A percentile compares a stretch with the other conserved stretches of the same genome.
These are phyloP conservation scores for Taphrina sp. DNA, from an alignment of 1,139 yeast genomes.

Conservation along the genomic window DNA sequence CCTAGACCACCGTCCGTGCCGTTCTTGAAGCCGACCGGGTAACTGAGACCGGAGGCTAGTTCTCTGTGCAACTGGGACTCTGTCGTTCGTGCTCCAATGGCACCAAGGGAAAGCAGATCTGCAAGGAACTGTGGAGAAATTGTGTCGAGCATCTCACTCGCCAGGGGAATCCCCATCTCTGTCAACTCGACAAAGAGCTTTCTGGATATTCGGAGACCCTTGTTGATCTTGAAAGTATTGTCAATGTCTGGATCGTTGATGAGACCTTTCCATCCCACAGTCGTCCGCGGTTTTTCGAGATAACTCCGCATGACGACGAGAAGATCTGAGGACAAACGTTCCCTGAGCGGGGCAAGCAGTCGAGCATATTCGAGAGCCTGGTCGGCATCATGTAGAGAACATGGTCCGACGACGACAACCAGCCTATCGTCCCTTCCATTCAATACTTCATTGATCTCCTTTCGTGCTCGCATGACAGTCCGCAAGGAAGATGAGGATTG, in stretches of 20 bases:
- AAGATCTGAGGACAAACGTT: constrained; percentile 68
- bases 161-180: constrained; percentile 72
- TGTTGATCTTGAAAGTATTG: constrained; percentile 88
- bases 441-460: constrained; percentile 66
- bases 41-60: constrained; percentile 87
- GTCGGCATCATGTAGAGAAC: constrained; percentile 90
- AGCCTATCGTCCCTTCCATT: constrained; percentile 78
- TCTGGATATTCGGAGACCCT: constrained; percentile 86
- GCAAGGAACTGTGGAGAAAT: constrained; percentile 91
- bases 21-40: constrained; percentile 96
- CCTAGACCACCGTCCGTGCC: constrained; percentile 93
- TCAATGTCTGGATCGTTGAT: constrained; percentile 97
- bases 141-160: constrained; percentile 96
- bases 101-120: constrained; percentile 88
- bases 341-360: constrained; percentile 58
- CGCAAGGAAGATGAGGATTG: constrained; percentile 59
- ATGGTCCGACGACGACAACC: constrained; percentile 87
- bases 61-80: constrained; percentile 97
- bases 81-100: constrained; percentile 97
- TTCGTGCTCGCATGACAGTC: constrained; percentile 71
- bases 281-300: constrained; percentile 95
- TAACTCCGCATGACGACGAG: constrained; percentile 95
- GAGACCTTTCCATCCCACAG: constrained; percentile 98
- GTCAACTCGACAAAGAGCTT: constrained; percentile 82
- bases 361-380: constrained; percentile 89